A percentile compares a stretch with the other conserved stretches of the same genome.
phyloP scores from a whole-genome alignment of 345 rosid species.

The Passiflora organensis region DNA sequence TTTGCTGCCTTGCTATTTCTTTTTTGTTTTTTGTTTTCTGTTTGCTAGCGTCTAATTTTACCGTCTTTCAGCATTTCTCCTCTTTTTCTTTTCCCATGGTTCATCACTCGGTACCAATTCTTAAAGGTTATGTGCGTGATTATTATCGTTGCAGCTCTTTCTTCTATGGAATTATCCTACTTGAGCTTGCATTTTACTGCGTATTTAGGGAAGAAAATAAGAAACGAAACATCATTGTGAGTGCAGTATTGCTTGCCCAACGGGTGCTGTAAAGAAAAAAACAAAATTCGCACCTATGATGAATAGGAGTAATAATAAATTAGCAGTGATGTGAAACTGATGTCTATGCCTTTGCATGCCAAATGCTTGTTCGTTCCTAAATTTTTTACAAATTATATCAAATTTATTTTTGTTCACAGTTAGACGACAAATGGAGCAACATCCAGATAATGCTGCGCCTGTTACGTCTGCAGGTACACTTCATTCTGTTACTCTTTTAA shows the following conservation, averaged over 20 bases:
- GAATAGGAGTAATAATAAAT: background rate
- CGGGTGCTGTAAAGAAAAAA: too few species aligned
- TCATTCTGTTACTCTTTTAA: background rate
- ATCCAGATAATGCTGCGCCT: conserved; percentile 22
- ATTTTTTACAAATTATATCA: background rate
- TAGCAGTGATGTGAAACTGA: background rate
- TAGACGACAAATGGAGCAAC: conserved; percentile 47
- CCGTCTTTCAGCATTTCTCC: background rate
- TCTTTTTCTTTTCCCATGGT: background rate
- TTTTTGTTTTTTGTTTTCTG: background rate
- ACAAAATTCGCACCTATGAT: too few species aligned
- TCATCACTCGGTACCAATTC: too few species aligned
- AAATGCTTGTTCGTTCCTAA: background rate
- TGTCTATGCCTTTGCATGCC: background rate
- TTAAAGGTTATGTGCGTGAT: too few species aligned
- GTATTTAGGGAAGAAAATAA: background rate
- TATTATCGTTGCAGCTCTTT: too few species aligned
- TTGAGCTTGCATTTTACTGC: background rate
- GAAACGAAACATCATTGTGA: too few species aligned
- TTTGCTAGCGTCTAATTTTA: background rate
- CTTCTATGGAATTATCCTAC: too few species aligned
- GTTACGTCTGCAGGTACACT: conserved; percentile 30
- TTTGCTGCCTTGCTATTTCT: background rate
- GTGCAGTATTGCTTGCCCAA: too few species aligned
- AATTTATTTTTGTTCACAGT: conserved; percentile 9